Evolutionary conservation across 2,329 filamentous ascomycete species (phyloP).

Genomic region (Leptodontidium sp.): DNA sequence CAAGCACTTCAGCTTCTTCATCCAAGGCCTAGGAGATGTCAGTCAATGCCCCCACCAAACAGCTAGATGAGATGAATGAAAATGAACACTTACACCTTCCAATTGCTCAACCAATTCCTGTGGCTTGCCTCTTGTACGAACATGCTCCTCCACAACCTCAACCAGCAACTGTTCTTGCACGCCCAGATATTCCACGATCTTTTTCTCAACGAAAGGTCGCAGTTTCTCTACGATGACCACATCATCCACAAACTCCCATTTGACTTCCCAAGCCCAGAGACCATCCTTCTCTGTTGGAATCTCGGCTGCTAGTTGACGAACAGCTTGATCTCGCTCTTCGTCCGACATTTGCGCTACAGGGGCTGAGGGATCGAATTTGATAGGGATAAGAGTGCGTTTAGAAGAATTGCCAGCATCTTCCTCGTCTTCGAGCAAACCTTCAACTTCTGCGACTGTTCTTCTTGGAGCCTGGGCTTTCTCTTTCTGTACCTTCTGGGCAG

Average conservation of each 20-base stretch:
- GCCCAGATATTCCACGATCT: constrained; percentile 95
- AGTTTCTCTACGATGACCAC: constrained; percentile 84
- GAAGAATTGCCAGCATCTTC: constrained; percentile 77
- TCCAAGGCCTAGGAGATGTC: constrained; percentile 74
- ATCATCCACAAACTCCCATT: constrained; percentile 91
- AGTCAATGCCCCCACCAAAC: constrained; percentile 40
- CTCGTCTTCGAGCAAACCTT: constrained; percentile 93
- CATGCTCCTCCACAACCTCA: constrained; percentile 88
- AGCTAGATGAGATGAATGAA: constrained; percentile 14
- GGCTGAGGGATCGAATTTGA: constrained; percentile 76
- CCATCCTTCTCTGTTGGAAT: constrained; percentile 88
- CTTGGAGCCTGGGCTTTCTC: constrained; percentile 65
- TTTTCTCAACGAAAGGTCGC: constrained; percentile 95
- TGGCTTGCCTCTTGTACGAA: constrained; percentile 79
- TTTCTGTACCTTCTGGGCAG: constrained; percentile 75
- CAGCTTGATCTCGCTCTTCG: constrained; percentile 85
- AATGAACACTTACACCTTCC: constrained; percentile 70
- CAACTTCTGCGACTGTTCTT: constrained; percentile 90
- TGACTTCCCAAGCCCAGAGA: constrained; percentile 90
- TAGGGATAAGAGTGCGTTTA: constrained; percentile 80
- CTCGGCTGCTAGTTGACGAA: constrained; percentile 83
- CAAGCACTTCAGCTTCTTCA: constrained; percentile 91
- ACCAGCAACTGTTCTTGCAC: constrained; percentile 96
- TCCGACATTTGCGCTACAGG: constrained; percentile 77
- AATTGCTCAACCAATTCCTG: constrained; percentile 84